Evolutionary conservation across 106 monocot genomes (phyloP).

Genomic region (Amphibolis antarctica): DNA sequence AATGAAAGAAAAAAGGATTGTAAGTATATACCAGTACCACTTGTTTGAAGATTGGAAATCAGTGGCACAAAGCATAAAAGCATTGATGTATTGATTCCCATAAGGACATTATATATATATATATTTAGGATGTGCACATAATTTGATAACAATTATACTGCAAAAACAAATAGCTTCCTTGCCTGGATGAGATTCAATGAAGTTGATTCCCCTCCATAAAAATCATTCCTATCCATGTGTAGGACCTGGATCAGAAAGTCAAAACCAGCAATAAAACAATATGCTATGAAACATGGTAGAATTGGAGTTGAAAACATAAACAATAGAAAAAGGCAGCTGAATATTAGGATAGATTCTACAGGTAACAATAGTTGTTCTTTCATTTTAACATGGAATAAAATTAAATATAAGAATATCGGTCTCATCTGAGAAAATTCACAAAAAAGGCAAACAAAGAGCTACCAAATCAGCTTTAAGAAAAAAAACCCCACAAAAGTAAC

Average conservation of each 20-base stretch:
- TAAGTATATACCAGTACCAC: too few relatives aligned
- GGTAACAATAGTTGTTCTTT: too few relatives aligned
- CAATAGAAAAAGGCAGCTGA: not conserved
- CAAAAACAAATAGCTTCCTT: not conserved
- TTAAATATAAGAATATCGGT: too few relatives aligned
- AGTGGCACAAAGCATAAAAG: too few relatives aligned
- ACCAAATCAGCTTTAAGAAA: not conserved
- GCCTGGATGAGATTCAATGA: constrained; percentile 17
- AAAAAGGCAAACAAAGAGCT: too few relatives aligned
- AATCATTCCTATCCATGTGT: constrained; percentile 20
- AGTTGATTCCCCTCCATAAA: constrained; percentile 13
- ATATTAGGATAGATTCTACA: not conserved
- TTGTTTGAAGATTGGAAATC: too few relatives aligned
- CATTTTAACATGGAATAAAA: too few relatives aligned
- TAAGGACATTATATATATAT: too few relatives aligned
- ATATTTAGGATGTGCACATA: not conserved
- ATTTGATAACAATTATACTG: not conserved
- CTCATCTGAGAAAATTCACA: too few relatives aligned
- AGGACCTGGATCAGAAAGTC: constrained; percentile 5
- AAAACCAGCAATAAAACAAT: not conserved
- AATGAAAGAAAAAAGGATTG: too few relatives aligned
- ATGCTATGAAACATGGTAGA: not conserved
- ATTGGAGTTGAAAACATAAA: not conserved
- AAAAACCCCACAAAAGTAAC: too few relatives aligned
- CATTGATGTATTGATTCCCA: too few relatives aligned